Base-by-base conservation (phyloP, 2,329 filamentous ascomycete genomes). In the Cyphellophora attinorum region DNA sequence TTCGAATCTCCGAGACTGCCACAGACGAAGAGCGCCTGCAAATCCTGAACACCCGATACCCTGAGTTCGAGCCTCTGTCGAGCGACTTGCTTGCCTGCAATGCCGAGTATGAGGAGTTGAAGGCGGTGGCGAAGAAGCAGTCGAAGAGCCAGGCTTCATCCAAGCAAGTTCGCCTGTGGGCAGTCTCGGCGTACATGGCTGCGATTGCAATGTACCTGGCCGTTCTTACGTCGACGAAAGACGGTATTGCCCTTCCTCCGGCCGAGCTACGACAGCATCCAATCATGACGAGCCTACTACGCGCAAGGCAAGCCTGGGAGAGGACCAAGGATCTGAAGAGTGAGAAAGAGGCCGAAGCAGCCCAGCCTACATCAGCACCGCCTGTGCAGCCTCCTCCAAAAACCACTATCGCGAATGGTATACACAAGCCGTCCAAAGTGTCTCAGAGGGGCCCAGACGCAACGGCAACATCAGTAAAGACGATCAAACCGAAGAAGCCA, bases 171-270 rank as follows among this genome's bases (percentile, higher is more conserved):
- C 91, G 89, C 56, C 79, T 82, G 54, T 79, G 85, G 57, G 77
- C 88, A 8, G 67, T 93, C 25, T 80, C 84, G 4, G 84, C 86
- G 40, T 96, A 98, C 54, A 67, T 96, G 15, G 85, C 83, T 28
- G 73, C 85, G 1, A 68, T 98, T 47, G 80, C 83, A 31, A 88
- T 94, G 76, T 98, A 98, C 59, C 94, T 98, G 57, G 84, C 88
- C 23, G 73, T 96, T 21, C 64, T 98, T n/a, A 85, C 85, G 8
- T 93, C 85, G 0, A 34, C 40, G 14, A 79, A 85, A 1, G 72
- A 78, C 39, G 62, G 65, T 10, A 70, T 76, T 39, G 70, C 84
- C 0, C 60, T 93, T 44, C 72, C 83, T 35, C 82, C 89, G 4
- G 67, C 71, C n/a, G 79, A 93, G 48, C 63, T 98, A 27, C 79